A percentile compares a stretch with the other conserved stretches of the same genome.
phyloP scores from a whole-genome alignment of 2,329 filamentous ascomycete genomes.

The Exserohilum turcica region DNA sequence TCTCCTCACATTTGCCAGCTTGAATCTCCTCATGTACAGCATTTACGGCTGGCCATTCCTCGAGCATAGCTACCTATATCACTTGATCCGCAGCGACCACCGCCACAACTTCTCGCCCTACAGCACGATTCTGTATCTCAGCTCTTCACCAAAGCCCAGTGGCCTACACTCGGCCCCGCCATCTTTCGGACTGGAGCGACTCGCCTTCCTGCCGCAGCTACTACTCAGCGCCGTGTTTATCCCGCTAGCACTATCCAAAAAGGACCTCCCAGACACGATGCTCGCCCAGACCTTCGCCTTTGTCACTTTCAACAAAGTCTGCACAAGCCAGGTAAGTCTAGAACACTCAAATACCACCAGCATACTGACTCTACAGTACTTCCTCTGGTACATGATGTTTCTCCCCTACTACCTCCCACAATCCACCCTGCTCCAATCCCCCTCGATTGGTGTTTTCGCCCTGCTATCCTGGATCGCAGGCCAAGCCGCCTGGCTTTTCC shows the following conservation, averaged over 20 bases:
- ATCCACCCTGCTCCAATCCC: conserved; percentile 71
- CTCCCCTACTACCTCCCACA: conserved; percentile 86
- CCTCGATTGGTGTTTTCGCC: conserved; percentile 67
- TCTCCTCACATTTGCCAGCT: conserved; percentile 70
- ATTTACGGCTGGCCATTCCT: conserved; percentile 79
- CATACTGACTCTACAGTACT: conserved; percentile 68
- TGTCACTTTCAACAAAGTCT: conserved; percentile 98
- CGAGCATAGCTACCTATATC: conserved; percentile 89
- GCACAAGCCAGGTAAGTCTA: conserved; percentile 85
- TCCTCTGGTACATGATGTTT: conserved; percentile 96
- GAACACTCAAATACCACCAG: neutral
- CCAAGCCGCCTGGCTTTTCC: conserved; percentile 64
- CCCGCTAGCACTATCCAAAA: conserved; percentile 76
- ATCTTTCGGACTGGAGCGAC: conserved; percentile 67
- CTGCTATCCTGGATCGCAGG: conserved; percentile 73
- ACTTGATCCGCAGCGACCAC: conserved; percentile 90
- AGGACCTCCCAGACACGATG: conserved; percentile 81
- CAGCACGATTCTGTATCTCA: conserved; percentile 87
- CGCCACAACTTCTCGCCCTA: conserved; percentile 98
- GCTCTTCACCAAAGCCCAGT: conserved; percentile 62
- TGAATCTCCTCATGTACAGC: conserved; percentile 81
- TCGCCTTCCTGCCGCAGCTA: conserved; percentile 89
- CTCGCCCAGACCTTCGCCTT: conserved; percentile 96
- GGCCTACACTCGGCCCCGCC: conserved; percentile 36
- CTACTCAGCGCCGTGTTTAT: conserved; percentile 78